Base-by-base conservation (phyloP, 495 filamentous ascomycete genomes). In the Viridothelium virens region DNA sequence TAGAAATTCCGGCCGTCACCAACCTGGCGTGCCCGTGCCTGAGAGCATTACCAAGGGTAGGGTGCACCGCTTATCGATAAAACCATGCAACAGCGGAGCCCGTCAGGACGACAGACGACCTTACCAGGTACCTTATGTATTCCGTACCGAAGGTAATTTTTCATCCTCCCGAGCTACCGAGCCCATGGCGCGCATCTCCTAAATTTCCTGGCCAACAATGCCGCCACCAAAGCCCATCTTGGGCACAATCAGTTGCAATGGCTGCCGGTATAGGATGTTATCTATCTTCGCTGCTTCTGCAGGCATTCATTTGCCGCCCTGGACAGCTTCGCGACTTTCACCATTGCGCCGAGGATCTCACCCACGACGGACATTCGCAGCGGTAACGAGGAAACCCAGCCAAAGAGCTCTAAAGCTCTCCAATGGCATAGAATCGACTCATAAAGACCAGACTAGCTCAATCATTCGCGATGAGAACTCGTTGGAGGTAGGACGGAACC, bases 241-340 rank as follows among this genome's bases (percentile, higher is more conserved):
- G 7, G 38, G 64, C 31, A 6, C 37, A 33, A 31, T 66, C 36
- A 41, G 61, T 18, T 71, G 65, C 64, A 63, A 44, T 38, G 61
- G 61, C 46, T 73, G 71, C 61, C 67, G 67, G 16, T 31, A 47
- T 62, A 25, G 62, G 38, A 36, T 73, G 11, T 14, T 71, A 3
- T 44, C 56, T 18, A 59, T 63, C 31, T 66, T 73, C 16, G 56
- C 68, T 56, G 44, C 67, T 9, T 39, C 47, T 38, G 44, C 48
- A 2, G 44, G 70, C 37, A n/a, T 70, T 37, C 63, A 47, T 16
- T 11, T 65, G 36, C 63, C 33, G 1, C 53, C 53, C 3, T 31
- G 10, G 31, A 59, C 10, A 59, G 7, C 53, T 36, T 36, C 53
- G 3, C 53, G 25, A 34, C 31, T 59, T 36, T 14, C 9, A 11